These are phyloP conservation scores for Phellopilus nigrolimitatus DNA, from an alignment of 1,284 basidiomycete genomes.

Conservation along the genomic window DNA sequence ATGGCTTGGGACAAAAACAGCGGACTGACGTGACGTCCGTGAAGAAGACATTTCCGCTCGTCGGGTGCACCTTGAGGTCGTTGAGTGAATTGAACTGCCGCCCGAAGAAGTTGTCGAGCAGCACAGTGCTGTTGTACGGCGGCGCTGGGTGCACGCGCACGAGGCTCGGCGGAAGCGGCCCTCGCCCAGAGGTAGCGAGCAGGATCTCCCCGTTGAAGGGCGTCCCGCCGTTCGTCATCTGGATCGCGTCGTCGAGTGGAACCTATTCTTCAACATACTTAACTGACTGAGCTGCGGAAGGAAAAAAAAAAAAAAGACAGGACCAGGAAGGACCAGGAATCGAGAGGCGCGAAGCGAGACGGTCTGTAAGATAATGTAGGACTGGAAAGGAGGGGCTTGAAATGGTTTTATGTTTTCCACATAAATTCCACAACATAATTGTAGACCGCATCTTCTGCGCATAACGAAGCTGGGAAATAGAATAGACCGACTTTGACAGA, in stretches of 20 bases:
- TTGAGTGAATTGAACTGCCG: conserved; percentile 81
- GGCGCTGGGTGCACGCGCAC: conserved; percentile 58
- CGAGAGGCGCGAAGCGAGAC: too few relatives aligned
- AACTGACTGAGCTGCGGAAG: background rate
- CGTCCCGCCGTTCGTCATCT: conserved; percentile 76
- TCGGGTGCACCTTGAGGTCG: conserved; percentile 69
- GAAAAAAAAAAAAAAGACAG: too few relatives aligned
- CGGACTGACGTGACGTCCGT: conserved; percentile 59
- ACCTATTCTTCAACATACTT: conserved; percentile 21
- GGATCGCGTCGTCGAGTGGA: conserved; percentile 35
- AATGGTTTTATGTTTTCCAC: too few relatives aligned
- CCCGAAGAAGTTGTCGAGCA: conserved; percentile 70
- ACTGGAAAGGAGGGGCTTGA: too few relatives aligned
- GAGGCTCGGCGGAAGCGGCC: conserved; percentile 55
- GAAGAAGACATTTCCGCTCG: conserved; percentile 62
- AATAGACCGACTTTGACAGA: too few relatives aligned
- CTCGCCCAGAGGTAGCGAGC: conserved; percentile 66
- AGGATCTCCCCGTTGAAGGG: conserved; percentile 59
- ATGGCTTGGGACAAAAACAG: background rate
- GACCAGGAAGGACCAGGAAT: too few relatives aligned
- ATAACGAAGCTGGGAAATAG: too few relatives aligned
- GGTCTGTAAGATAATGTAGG: too few relatives aligned
- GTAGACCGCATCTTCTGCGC: too few relatives aligned
- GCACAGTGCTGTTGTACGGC: conserved; percentile 58
- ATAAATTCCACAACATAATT: too few relatives aligned